Percentiles rank a stretch among this genome's conserved stretches.
phyloP scores from a whole-genome alignment of 192 early-diverging fungal species.

The Rhizoclosmatium sp. region DNA sequence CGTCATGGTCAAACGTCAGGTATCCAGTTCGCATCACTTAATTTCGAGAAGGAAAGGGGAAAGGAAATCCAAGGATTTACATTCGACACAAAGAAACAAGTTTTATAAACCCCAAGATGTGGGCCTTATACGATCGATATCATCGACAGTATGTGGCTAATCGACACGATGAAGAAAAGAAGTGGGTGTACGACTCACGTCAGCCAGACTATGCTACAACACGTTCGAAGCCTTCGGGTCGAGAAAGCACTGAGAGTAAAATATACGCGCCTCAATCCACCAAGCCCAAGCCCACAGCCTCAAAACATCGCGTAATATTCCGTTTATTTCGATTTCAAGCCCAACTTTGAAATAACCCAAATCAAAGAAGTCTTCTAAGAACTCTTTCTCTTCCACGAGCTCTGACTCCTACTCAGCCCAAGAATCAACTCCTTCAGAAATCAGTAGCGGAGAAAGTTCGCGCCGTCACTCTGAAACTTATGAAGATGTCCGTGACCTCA shows the following conservation, averaged over 20 bases:
- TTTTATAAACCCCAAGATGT: neutral
- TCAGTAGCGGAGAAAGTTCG: slow-evolving; percentile 14
- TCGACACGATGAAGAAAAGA: slow-evolving; percentile 6
- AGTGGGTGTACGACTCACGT: slow-evolving; percentile 20
- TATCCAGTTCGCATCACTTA: slow-evolving; percentile 23
- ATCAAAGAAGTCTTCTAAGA: too few species aligned
- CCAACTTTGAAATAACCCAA: too few species aligned
- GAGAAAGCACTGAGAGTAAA: neutral
- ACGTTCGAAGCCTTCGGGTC: neutral
- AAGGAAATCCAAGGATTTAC: neutral
- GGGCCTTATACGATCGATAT: slow-evolving; percentile 34
- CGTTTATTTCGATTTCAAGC: too few species aligned
- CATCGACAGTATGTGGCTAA: slow-evolving; percentile 11
- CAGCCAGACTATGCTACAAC: neutral
- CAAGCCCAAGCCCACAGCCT: too few species aligned
- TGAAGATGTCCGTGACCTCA: slow-evolving; percentile 35
- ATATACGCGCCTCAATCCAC: too few species aligned
- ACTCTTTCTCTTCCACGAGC: too few species aligned
- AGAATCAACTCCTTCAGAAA: neutral
- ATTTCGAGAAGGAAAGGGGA: neutral
- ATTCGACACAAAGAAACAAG: neutral
- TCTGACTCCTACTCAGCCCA: neutral
- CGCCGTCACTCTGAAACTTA: slow-evolving; percentile 35
- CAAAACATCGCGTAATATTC: too few species aligned
- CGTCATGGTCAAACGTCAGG: slow-evolving; percentile 19